phyloP scores from a whole-genome alignment of 2,329 filamentous ascomycete species.

The Exserohilum rostratum region DNA sequence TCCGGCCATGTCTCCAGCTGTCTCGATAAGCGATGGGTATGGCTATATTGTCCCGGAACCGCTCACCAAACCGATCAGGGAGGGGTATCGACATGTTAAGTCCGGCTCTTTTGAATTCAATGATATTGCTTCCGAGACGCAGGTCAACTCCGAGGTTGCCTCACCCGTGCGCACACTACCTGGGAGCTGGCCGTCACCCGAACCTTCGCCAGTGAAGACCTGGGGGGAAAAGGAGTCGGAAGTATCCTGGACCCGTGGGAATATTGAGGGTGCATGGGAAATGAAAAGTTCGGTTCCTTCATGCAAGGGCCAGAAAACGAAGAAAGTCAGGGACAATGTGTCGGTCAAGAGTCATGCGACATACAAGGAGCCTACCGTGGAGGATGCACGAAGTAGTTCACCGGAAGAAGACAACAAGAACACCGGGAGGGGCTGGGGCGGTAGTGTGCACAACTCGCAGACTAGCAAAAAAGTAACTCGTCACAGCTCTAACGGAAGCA shows the following conservation, averaged over 20 bases:
- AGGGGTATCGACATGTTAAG: constrained; percentile 2
- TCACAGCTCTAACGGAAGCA: not conserved
- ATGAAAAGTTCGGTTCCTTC: constrained; percentile 1
- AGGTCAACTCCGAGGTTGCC: not conserved
- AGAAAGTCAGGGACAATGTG: constrained; percentile 2
- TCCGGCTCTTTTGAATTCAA: not conserved
- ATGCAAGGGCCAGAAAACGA: not conserved
- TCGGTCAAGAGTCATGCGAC: constrained; percentile 21
- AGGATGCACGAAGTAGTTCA: constrained; percentile 23
- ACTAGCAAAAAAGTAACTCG: not conserved
- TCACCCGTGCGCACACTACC: constrained; percentile 13
- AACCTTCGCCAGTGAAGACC: constrained; percentile 3
- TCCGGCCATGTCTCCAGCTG: not conserved
- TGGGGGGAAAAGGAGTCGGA: not conserved
- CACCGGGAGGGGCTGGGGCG: constrained; percentile 5
- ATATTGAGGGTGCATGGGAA: constrained; percentile 3
- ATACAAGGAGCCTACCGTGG: constrained; percentile 31
- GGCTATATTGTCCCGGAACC: not conserved
- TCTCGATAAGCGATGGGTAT: not conserved
- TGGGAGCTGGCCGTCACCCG: constrained; percentile 18
- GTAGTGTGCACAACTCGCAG: not conserved
- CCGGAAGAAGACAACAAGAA: constrained; percentile 4
- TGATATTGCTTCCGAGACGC: not conserved
- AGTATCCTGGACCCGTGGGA: not conserved
- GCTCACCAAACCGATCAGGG: not conserved